Conservation (phyloP, 2,329 filamentous ascomycete species). For the Epichloe elymi region DNA sequence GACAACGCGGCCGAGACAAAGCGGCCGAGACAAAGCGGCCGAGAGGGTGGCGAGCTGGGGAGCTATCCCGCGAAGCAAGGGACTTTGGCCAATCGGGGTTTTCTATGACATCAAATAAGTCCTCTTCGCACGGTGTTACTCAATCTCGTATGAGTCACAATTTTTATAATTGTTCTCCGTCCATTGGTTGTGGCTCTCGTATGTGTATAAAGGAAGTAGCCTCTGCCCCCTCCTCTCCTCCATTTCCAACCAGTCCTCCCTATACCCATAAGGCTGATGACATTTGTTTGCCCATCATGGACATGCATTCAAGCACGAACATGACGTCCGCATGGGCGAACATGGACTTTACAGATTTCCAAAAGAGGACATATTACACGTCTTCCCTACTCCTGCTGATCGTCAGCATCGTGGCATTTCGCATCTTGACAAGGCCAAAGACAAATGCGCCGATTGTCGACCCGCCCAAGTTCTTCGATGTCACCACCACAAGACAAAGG, state of each 20-base stretch:
- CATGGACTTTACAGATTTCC: background rate
- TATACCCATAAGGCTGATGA: background rate
- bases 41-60: no score
- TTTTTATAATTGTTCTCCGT: no score
- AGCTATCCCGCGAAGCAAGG: no score
- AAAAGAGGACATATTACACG: background rate
- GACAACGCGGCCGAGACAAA: no score
- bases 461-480: background rate
- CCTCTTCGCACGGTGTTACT: no score
- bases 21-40: no score
- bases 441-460: background rate
- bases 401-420: background rate
- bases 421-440: background rate
- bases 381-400: background rate
- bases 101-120: no score
- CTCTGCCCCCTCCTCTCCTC: background rate
- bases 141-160: no score
- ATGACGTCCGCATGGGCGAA: background rate
- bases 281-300: background rate
- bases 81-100: no score
- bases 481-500: background rate
- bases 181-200: no score
- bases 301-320: background rate
- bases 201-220: no score
- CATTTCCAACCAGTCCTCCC: background rate